Conservation (phyloP, 2,329 filamentous ascomycete species). For the Exophiala mesophila region DNA sequence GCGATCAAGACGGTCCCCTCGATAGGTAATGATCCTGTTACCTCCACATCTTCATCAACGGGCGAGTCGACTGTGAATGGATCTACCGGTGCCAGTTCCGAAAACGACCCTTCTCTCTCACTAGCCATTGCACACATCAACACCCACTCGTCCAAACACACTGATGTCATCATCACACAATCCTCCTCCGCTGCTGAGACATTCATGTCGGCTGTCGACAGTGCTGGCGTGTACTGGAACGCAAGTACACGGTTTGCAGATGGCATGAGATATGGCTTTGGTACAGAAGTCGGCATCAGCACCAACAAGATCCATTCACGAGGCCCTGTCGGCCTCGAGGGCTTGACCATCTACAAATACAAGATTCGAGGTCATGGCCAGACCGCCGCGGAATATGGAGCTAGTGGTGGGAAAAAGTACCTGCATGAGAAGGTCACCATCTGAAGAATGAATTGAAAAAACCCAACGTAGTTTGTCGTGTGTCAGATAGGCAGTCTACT, state of each 20-base stretch:
- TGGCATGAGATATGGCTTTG: constrained; percentile 95
- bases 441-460: no score
- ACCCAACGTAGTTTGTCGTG: no score
- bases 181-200: constrained; percentile 63
- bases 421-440: constrained; percentile 50
- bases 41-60: background rate
- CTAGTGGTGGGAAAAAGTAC: constrained; percentile 51
- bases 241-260: constrained; percentile 91
- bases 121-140: constrained; percentile 87
- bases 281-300: constrained; percentile 95
- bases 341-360: constrained; percentile 97
- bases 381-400: constrained; percentile 65
- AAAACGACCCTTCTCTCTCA: constrained; percentile 45
- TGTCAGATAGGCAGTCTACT: no score
- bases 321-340: constrained; percentile 89
- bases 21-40: background rate
- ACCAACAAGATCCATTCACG: constrained; percentile 97
- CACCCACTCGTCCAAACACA: constrained; percentile 85
- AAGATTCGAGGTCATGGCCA: constrained; percentile 80
- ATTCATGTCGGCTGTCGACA: constrained; percentile 83
- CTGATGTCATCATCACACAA: constrained; percentile 79
- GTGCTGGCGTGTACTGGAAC: constrained; percentile 95
- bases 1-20: constrained; percentile 71
- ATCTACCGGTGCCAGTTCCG: constrained; percentile 12
- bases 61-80: constrained; percentile 16